phyloP scores from a whole-genome alignment of 2,329 filamentous ascomycete species.

The Fusarium algeriense region DNA sequence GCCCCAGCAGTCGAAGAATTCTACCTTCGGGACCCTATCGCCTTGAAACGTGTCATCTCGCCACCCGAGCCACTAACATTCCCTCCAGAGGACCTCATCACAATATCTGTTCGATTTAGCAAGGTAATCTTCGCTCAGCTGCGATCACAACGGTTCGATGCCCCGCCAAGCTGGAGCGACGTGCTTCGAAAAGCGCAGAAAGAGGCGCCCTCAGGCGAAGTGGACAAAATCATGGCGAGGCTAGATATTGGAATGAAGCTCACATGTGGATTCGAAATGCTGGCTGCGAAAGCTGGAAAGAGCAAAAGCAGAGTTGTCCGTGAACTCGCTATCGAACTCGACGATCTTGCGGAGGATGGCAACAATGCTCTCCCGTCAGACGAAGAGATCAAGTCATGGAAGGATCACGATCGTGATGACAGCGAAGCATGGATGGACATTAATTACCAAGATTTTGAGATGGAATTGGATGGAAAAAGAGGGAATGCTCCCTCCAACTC shows the following conservation, averaged over 20 bases:
- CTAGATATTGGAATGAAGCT: conserved; percentile 88
- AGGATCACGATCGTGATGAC: conserved; percentile 72
- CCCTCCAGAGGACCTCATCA: conserved; percentile 82
- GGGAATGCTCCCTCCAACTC: conserved; percentile 54
- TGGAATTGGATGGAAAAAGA: conserved; percentile 72
- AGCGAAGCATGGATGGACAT: conserved; percentile 94
- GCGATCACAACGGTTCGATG: conserved; percentile 83
- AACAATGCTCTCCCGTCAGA: conserved; percentile 75
- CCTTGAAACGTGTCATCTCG: conserved; percentile 75
- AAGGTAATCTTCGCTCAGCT: conserved; percentile 92
- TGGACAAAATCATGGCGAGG: conserved; percentile 45
- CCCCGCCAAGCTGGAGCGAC: conserved; percentile 66
- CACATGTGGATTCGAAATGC: conserved; percentile 90
- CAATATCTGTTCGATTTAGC: conserved; percentile 83
- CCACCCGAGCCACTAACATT: conserved; percentile 71
- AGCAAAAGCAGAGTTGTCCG: conserved; percentile 76
- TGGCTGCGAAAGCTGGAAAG: conserved; percentile 75
- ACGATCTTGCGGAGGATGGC: conserved; percentile 80
- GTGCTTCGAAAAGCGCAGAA: conserved; percentile 41
- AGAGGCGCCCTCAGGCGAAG: conserved; percentile 22
- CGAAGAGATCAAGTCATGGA: conserved; percentile 79
- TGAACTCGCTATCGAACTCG: conserved; percentile 81
- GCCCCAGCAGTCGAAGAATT: conserved; percentile 90
- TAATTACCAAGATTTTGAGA: conserved; percentile 88
- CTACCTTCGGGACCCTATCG: conserved; percentile 86